phyloP scores from a whole-genome alignment of 768 basidiomycete genomes.

The Gloeopeniophorella convolvens region DNA sequence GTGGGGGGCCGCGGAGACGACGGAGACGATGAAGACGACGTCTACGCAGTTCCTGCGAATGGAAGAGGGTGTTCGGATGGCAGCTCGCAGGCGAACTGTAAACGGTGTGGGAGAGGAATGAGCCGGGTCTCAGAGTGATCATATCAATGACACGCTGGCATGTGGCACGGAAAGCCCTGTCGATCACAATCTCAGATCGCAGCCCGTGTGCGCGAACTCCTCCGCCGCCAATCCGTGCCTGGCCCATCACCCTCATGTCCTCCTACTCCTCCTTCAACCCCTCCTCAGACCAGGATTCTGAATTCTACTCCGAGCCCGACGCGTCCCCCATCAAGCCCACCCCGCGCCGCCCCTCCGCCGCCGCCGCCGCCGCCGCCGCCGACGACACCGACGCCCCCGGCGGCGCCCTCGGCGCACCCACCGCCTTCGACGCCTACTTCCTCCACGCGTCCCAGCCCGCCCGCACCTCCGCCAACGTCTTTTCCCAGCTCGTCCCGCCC shows the following conservation, averaged over 20 bases:
- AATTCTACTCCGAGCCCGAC: constrained; percentile 11
- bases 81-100: too few species aligned
- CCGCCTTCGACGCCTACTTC: constrained; percentile 87
- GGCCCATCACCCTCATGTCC: background rate
- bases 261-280: background rate
- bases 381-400: constrained; percentile 24
- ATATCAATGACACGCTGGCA: too few species aligned
- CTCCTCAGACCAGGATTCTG: constrained; percentile 7
- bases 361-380: constrained; percentile 24
- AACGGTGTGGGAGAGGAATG: too few species aligned
- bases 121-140: too few species aligned
- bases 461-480: constrained; percentile 73
- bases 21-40: too few species aligned
- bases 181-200: too few species aligned
- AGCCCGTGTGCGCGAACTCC: too few species aligned
- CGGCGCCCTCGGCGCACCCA: constrained; percentile 39
- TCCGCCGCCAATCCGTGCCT: too few species aligned
- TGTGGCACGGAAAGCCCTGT: too few species aligned
- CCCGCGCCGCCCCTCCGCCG: constrained; percentile 11
- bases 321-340: constrained; percentile 12
- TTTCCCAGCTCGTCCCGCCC: constrained; percentile 68
- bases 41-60: too few species aligned
- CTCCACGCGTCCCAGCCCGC: constrained; percentile 51
- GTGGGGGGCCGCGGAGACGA: too few species aligned
- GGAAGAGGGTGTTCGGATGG: too few species aligned